Conservation (phyloP, 2,329 filamentous ascomycete species). For the Periconia sp. region DNA sequence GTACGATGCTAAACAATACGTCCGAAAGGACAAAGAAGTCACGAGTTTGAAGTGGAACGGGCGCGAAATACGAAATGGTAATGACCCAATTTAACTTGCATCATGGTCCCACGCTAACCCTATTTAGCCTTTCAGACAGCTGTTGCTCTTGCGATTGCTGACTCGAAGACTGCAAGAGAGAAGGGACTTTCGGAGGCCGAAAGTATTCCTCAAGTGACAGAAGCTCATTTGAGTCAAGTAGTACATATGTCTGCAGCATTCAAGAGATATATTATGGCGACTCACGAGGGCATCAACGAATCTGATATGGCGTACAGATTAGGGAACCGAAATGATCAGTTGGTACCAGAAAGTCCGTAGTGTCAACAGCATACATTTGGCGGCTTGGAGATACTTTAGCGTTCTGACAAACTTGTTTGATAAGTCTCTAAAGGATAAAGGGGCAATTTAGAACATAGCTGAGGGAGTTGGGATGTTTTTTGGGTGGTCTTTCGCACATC, state of each 20-base stretch:
- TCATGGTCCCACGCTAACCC: too few species aligned
- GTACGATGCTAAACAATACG: conserved; percentile 10
- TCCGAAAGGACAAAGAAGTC: conserved; percentile 11
- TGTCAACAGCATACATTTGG: too few species aligned
- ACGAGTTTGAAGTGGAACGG: conserved; percentile 27
- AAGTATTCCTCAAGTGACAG: conserved; percentile 1
- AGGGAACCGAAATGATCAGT: conserved; percentile 11
- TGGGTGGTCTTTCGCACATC: too few species aligned
- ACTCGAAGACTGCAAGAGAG: not conserved
- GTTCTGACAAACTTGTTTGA: too few species aligned
- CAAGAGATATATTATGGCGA: conserved; percentile 13
- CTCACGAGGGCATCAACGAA: conserved; percentile 7
- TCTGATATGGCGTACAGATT: conserved; percentile 6
- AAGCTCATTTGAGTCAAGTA: conserved; percentile 15
- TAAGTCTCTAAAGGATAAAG: too few species aligned
- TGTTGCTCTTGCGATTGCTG: too few species aligned
- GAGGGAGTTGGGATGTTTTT: too few species aligned
- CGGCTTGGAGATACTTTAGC: too few species aligned
- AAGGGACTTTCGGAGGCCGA: not conserved
- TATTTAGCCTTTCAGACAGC: too few species aligned
- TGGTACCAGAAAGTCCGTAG: not conserved
- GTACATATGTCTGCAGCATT: conserved; percentile 18
- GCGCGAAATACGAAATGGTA: conserved; percentile 33
- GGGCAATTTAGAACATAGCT: too few species aligned
- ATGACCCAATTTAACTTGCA: too few species aligned